A percentile compares a stretch with the other conserved stretches of the same genome.
These are phyloP conservation scores for Thymus mandschuricus DNA, from an alignment of 257 asterid species.

Conservation along the genomic window DNA sequence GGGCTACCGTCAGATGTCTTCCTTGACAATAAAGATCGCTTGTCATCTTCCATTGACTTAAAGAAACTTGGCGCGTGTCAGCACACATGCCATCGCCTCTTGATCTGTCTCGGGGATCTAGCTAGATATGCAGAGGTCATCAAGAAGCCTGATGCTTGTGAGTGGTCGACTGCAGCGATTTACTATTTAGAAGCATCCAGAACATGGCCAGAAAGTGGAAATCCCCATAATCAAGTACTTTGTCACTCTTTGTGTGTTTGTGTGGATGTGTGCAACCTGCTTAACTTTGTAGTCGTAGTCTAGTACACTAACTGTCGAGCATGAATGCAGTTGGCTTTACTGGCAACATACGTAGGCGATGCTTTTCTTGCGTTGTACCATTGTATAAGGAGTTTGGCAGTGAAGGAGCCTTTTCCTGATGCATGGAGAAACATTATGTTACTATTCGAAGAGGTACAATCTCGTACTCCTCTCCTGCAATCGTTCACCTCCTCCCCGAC, in stretches of 20 bases:
- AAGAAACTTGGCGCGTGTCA: slow-evolving; percentile 48
- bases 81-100: slow-evolving; percentile 79
- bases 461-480: background rate
- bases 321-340: slow-evolving; percentile 71
- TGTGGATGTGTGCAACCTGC: background rate
- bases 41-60: slow-evolving; percentile 35
- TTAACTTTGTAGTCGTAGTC: background rate
- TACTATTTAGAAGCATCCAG: slow-evolving; percentile 75
- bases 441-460: slow-evolving; percentile 79
- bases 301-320: background rate
- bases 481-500: too few relatives aligned
- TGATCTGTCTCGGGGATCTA: slow-evolving; percentile 87
- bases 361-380: slow-evolving; percentile 87
- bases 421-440: slow-evolving; percentile 86
- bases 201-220: slow-evolving; percentile 85
- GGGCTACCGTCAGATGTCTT: slow-evolving; percentile 59
- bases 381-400: slow-evolving; percentile 82
- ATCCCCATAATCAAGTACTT: slow-evolving; percentile 93
- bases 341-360: slow-evolving; percentile 80
- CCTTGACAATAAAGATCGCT: slow-evolving; percentile 31
- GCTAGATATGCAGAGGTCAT: slow-evolving; percentile 71
- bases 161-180: slow-evolving; percentile 78
- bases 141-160: slow-evolving; percentile 55
- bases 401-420: slow-evolving; percentile 93
- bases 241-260: background rate